These are phyloP conservation scores for Fusarium sp. DNA, from an alignment of 2,329 filamentous ascomycete species.

Conservation along the genomic window DNA sequence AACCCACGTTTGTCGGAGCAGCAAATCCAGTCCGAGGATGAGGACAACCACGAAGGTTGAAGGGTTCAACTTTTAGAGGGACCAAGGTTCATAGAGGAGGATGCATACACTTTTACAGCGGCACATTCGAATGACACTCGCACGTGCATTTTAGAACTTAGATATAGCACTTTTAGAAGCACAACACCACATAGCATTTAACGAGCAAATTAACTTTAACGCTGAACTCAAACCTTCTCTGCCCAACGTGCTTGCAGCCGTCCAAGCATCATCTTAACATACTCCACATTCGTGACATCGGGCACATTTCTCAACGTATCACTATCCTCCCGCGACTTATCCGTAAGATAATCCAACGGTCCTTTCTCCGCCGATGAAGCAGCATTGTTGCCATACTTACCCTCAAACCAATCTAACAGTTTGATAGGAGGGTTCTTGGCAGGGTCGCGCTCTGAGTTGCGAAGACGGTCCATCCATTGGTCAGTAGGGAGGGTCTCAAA, in stretches of 20 bases:
- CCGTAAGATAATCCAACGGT: conserved; percentile 27
- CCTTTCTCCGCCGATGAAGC: conserved; percentile 23
- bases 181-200: neutral
- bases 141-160: neutral
- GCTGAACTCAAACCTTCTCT: neutral
- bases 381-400: conserved; percentile 41
- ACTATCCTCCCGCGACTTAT: conserved; percentile 32
- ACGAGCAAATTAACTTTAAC: neutral
- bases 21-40: conserved; percentile 41
- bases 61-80: accelerated
- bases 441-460: conserved; percentile 58
- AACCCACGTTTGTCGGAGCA: conserved; percentile 59
- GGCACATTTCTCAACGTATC: conserved; percentile 29
- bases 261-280: conserved; percentile 30
- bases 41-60: neutral
- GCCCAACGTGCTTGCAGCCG: conserved; percentile 16
- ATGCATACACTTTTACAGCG: accelerated
- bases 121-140: neutral
- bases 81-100: neutral
- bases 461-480: conserved; percentile 59
- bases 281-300: conserved; percentile 29
- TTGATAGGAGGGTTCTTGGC: conserved; percentile 63
- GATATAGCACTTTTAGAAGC: neutral
- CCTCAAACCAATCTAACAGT: conserved; percentile 63
- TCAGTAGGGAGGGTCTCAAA: conserved; percentile 58